Conservation (phyloP, 2,329 filamentous ascomycete genomes). For the Pyrenochaeta sp. region DNA sequence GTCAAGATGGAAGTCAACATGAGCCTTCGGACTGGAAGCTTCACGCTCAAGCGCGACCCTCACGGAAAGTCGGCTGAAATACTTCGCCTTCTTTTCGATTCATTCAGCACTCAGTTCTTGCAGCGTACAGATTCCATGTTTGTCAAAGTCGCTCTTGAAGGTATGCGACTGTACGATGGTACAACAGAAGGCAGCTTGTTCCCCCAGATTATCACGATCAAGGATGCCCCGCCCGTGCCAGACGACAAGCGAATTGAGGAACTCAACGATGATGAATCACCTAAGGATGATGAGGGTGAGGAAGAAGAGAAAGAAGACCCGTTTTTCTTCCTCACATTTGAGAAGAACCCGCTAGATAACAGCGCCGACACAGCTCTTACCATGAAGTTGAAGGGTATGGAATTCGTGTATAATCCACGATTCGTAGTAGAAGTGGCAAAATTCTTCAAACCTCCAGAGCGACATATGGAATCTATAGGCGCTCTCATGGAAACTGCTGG, state of each 20-base stretch:
- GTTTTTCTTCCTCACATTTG: slow-evolving; percentile 91
- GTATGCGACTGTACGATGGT: slow-evolving; percentile 92
- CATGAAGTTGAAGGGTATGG: slow-evolving; percentile 91
- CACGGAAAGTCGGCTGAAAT: slow-evolving; percentile 82
- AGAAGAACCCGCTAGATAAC: slow-evolving; percentile 93
- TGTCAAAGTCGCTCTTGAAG: slow-evolving; percentile 87
- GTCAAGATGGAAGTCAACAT: slow-evolving; percentile 93
- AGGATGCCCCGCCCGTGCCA: slow-evolving; percentile 74
- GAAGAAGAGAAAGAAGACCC: slow-evolving; percentile 69
- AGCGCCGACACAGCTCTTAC: slow-evolving; percentile 90
- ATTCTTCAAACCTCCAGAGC: slow-evolving; percentile 95
- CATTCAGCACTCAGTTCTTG: slow-evolving; percentile 88
- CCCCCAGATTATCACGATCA: slow-evolving; percentile 94
- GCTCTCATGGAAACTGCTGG: slow-evolving; percentile 95
- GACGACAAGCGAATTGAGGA: slow-evolving; percentile 60
- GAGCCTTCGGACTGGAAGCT: slow-evolving; percentile 93
- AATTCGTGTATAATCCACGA: slow-evolving; percentile 96
- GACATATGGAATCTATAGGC: slow-evolving; percentile 98
- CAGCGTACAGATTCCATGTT: slow-evolving; percentile 92
- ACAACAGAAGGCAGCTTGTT: slow-evolving; percentile 91
- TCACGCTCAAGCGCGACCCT: slow-evolving; percentile 87
- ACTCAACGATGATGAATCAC: slow-evolving; percentile 57
- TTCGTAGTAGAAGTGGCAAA: slow-evolving; percentile 90
- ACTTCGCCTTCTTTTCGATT: slow-evolving; percentile 90
- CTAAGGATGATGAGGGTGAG: slow-evolving; percentile 55